Evolutionary conservation across 768 basidiomycete genomes (phyloP), one percentile per base, ranked within the genome.

Genomic region (Boletus sensibilis): DNA sequence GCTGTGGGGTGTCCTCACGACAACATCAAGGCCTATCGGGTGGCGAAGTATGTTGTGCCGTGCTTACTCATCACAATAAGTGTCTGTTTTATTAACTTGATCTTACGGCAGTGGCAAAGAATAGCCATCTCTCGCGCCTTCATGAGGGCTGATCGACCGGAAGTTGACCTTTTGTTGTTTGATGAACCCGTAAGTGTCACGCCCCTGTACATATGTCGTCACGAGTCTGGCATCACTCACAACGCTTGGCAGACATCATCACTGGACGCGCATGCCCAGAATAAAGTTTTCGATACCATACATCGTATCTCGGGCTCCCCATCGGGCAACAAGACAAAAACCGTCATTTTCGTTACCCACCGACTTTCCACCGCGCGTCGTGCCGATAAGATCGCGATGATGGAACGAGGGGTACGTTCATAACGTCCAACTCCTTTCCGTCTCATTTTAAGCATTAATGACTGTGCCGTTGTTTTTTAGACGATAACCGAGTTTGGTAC

Each of bases 81-180:
- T 23, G 1, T 52, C 12, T 62, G n/a, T 48, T 31, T 31, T 14
- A 43, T 23, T 60, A 34, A 70, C 53, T 35, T 29, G 20, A 56
- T 52, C 50, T 56, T 55, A 59, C 64, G 60, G 34, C 67, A 92
- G 89, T 93, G 92, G 92, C 91, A 93, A 73, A 77, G 89, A 62
- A 82, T 95, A 54, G 92, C 93, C 18, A 81, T 94, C 47, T 88
- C 92, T 45, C 82, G 93, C 46, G 89, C 91, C 16, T 94, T 94
- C 65, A 91, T 94, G 88, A 79, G 92, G 57, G 87, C 89, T 46
- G 81, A 77, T 64, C 83, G 82, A 65, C 88, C 83, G 21, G 84
- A 86, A 60, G 82, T 90, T 25, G 90, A 94, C 71, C 73, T 94
- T 14, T 75, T 94, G 33, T 72, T 94, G 40, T 88, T 94, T 66